Evolutionary conservation across 768 basidiomycete genomes (phyloP).

Genomic region (Lyophyllum decastes): DNA sequence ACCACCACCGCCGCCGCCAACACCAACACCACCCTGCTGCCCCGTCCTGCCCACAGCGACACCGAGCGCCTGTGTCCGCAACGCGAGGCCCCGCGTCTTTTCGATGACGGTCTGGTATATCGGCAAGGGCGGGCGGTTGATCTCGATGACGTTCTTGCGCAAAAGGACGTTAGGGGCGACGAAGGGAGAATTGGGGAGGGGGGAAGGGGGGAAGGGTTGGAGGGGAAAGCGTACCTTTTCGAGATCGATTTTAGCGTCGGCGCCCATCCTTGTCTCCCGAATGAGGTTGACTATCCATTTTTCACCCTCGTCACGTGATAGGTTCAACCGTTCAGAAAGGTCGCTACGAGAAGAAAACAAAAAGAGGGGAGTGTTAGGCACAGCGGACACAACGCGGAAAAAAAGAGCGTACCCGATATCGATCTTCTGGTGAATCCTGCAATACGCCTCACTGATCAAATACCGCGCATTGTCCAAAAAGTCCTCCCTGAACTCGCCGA

Average conservation of each 20-base stretch:
- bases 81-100: constrained; percentile 88
- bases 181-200: no score
- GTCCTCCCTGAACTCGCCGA: constrained; percentile 86
- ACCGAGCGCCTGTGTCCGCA: constrained; percentile 88
- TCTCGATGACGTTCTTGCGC: constrained; percentile 89
- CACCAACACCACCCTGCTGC: constrained; percentile 20
- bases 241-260: constrained; percentile 96
- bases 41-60: constrained; percentile 57
- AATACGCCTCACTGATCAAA: constrained; percentile 96
- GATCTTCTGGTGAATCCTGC: constrained; percentile 92
- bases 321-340: constrained; percentile 89
- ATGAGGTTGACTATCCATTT: constrained; percentile 99
- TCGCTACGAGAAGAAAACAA: constrained; percentile 50
- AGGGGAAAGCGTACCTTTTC: constrained; percentile 75
- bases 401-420: constrained; percentile 82
- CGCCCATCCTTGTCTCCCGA: constrained; percentile 94
- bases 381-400: no score
- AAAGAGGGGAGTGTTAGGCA: background rate
- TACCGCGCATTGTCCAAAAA: constrained; percentile 97
- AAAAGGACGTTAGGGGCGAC: background rate
- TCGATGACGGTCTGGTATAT: constrained; percentile 95
- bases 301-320: constrained; percentile 94
- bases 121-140: constrained; percentile 85
- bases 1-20: constrained; percentile 1
- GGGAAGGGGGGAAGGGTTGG: no score